Percentiles rank a stretch among this genome's conserved stretches.
Conservation (phyloP, 1,284 basidiomycete species). For the Ganoderma resinaceum region DNA sequence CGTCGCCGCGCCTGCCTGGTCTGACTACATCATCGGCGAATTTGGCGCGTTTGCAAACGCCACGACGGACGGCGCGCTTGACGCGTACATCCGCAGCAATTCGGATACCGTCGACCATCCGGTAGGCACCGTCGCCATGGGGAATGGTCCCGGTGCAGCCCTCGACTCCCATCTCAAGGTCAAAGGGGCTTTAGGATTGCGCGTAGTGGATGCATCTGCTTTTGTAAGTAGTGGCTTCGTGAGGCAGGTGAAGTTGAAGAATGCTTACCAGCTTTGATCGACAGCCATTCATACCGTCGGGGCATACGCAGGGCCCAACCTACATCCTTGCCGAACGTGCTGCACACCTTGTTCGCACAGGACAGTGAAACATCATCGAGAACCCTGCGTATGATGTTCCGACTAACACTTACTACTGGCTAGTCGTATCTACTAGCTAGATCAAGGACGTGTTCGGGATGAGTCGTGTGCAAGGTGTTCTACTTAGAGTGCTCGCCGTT, state of each 20-base stretch:
- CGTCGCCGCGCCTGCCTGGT: constrained; percentile 13
- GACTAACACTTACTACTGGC: too few species aligned
- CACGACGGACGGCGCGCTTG: constrained; percentile 35
- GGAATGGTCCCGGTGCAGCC: constrained; percentile 3
- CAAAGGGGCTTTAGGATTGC: constrained; percentile 19
- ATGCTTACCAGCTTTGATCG: background rate
- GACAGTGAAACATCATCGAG: too few species aligned
- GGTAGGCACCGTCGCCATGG: constrained; percentile 37
- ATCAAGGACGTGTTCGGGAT: too few species aligned
- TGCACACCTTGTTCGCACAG: constrained; percentile 7
- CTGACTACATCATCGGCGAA: constrained; percentile 18
- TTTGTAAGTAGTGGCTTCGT: constrained; percentile 9
- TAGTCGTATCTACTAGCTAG: too few species aligned
- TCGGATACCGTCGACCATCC: constrained; percentile 37
- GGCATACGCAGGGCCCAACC: constrained; percentile 16
- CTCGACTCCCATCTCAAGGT: constrained; percentile 15
- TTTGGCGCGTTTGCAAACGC: constrained; percentile 14
- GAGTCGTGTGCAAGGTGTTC: too few species aligned
- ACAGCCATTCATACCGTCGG: constrained; percentile 21
- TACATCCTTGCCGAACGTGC: constrained; percentile 21
- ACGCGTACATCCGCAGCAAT: constrained; percentile 27
- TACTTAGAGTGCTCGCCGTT: too few species aligned
- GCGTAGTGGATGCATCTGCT: constrained; percentile 26
- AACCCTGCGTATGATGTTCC: too few species aligned
- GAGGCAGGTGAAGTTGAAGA: background rate